Conservation (phyloP, 208 protist genomes). For the Trypanosoma rangeli region DNA sequence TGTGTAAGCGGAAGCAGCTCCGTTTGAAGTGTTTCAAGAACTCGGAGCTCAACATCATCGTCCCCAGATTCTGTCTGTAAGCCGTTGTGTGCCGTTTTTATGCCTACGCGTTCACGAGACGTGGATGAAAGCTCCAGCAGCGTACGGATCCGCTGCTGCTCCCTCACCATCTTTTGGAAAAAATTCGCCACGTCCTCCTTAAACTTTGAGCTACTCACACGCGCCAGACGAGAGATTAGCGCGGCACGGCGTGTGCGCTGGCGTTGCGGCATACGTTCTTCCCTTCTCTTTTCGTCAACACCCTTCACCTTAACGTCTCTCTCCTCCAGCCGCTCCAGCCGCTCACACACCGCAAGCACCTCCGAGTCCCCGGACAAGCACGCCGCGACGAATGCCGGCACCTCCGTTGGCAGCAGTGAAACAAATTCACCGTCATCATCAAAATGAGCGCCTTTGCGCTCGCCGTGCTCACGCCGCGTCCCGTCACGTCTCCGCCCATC, state of each 20-base stretch:
- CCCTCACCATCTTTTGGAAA: slow-evolving; percentile 53
- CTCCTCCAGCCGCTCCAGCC: slow-evolving; percentile 16
- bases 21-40: slow-evolving; percentile 60
- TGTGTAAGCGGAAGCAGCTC: slow-evolving; percentile 73
- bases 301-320: not conserved
- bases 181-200: slow-evolving; percentile 77
- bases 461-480: not conserved
- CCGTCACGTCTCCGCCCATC: not conserved
- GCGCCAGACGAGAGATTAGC: slow-evolving; percentile 19
- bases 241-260: slow-evolving; percentile 4
- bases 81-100: not conserved
- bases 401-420: slow-evolving; percentile 63
- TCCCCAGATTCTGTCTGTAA: not conserved
- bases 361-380: slow-evolving; percentile 44
- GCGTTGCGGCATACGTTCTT: not conserved
- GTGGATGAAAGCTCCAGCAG: slow-evolving; percentile 50
- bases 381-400: slow-evolving; percentile 39
- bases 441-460: not conserved
- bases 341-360: slow-evolving; percentile 29
- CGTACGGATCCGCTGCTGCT: slow-evolving; percentile 56
- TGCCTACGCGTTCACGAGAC: not conserved
- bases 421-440: slow-evolving; percentile 26
- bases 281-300: not conserved
- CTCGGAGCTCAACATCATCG: slow-evolving; percentile 4
- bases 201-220: slow-evolving; percentile 61